Evolutionary conservation across 2,329 filamentous ascomycete genomes (phyloP).

Genomic region (Alternaria sp.): DNA sequence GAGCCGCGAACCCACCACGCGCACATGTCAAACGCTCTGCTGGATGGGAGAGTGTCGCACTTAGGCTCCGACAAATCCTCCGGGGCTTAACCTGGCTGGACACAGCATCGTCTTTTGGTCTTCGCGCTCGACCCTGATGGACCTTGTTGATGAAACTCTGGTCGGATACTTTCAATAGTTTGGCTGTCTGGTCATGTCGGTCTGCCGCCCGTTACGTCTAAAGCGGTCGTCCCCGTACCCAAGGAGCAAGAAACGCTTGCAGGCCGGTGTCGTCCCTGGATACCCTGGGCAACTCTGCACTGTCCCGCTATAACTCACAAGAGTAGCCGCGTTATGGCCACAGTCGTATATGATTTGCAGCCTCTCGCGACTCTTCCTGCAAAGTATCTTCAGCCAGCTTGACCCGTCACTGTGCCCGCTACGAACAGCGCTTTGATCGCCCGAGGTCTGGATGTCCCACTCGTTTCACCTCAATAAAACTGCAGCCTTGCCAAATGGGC

Average conservation of each 20-base stretch:
- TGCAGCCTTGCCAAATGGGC: conserved; percentile 1
- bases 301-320: background rate
- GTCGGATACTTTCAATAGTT: background rate
- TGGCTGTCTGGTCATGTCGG: background rate
- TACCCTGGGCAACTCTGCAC: conserved; percentile 11
- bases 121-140: background rate
- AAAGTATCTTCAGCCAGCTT: background rate
- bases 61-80: conserved; percentile 5
- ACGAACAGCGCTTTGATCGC: conserved; percentile 3
- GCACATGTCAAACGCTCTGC: conserved; percentile 19
- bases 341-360: background rate
- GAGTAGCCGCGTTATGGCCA: conserved; percentile 3
- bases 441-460: conserved; percentile 2
- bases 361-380: background rate
- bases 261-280: background rate
- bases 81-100: conserved; percentile 2
- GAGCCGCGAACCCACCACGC: conserved; percentile 9
- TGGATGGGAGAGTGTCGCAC: conserved; percentile 1
- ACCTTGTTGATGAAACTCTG: background rate
- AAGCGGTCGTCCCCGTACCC: background rate
- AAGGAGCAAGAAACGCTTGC: background rate
- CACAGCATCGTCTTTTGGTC: conserved; percentile 3
- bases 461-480: conserved; percentile 12
- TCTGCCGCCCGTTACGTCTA: background rate
- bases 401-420: background rate